Base-by-base conservation (phyloP, 2,329 filamentous ascomycete species). In the Fusarium zealandicum region DNA sequence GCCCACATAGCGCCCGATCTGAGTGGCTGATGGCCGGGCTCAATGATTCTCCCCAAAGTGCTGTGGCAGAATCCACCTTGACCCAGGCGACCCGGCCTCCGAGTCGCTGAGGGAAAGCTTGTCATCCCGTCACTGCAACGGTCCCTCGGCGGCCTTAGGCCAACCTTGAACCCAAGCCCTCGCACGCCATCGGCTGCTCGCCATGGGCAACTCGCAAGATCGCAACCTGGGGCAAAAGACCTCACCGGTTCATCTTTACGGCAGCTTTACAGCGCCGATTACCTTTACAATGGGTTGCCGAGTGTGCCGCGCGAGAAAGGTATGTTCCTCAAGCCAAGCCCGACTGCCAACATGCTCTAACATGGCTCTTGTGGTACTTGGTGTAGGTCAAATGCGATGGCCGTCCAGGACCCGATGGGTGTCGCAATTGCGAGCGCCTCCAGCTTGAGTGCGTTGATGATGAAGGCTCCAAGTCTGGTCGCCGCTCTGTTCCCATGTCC, bases 341-440 rank as follows among this genome's bases (percentile, higher is more conserved):
- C 47, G 22, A 43, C 36, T 18, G 18, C 30, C 46, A 36, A 44
- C 6, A 27, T 36, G 27, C 35, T 27, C 62, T 66, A 40, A 67
- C 52, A 47, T 33, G 36, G 35, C 10, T 30, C 28, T 30, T 40
- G 32, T 48, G 30, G 44, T 41, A 28, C 40, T 46, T 43, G 22
- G 52, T 61, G 43, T 64, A 76, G 74, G 74, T 76, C 67, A 76
- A 75, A 67, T 76, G 74, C 59, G 74, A 76, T 54, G 74, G 73
- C 39, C 70, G 22, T 25, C 22, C 4, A 9, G 22, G 74, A n/a
- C 73, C 73, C 32, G 70, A 75, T 62, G 74, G 74, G 60, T 76
- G 74, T 64, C 73, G 73, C 64, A 76, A 76, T 62, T 76, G 74
- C 59, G 74, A 76, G 64, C 73, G 74, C 33, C 73, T 76, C 41